Conservation (phyloP, 352 stramenopile genomes). For the Halophytophthora polymorphica region DNA sequence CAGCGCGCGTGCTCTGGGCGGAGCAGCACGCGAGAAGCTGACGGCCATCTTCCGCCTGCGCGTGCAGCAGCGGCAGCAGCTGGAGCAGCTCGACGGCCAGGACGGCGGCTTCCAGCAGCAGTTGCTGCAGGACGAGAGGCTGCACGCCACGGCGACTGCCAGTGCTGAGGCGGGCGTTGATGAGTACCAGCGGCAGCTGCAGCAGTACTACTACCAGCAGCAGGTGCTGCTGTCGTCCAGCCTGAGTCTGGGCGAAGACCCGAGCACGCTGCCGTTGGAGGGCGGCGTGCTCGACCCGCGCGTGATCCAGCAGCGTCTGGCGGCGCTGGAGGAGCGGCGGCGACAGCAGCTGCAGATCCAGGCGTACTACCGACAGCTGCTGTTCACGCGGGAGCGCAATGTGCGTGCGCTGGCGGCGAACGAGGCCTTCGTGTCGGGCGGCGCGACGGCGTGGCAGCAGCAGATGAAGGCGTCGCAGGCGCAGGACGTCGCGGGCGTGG, state of each 20-base stretch:
- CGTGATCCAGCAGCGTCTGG: slow-evolving; percentile 56
- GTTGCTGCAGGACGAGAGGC: slow-evolving; percentile 25
- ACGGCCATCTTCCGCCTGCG: slow-evolving; percentile 60
- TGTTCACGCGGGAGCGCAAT: slow-evolving; percentile 48
- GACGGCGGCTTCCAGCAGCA: slow-evolving; percentile 17
- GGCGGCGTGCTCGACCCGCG: slow-evolving; percentile 57
- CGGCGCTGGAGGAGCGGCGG: slow-evolving; percentile 49
- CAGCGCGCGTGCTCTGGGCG: slow-evolving; percentile 11
- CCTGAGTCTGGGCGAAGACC: slow-evolving; percentile 15
- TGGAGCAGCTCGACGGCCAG: slow-evolving; percentile 21
- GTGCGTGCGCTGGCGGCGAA: slow-evolving; percentile 42
- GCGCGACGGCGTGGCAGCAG: slow-evolving; percentile 42
- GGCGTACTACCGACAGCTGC: slow-evolving; percentile 52
- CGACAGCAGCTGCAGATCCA: slow-evolving; percentile 50
- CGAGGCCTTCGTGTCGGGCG: slow-evolving; percentile 43
- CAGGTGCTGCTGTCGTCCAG: slow-evolving; percentile 49
- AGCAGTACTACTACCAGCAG: slow-evolving; percentile 70
- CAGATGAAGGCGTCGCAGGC: slow-evolving; percentile 26
- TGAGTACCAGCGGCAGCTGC: slow-evolving; percentile 48
- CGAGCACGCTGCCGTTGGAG: slow-evolving; percentile 23
- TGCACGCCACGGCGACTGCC: slow-evolving; percentile 8
- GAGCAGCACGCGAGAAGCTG: slow-evolving; percentile 45
- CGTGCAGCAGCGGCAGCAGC: slow-evolving; percentile 44
- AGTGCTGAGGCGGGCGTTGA: slow-evolving; percentile 27
- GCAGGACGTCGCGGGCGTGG: slow-evolving; percentile 19